Percentiles rank a stretch among this genome's conserved stretches.
Conservation (phyloP, 2,329 filamentous ascomycete genomes). For the Colletotrichum sp. region DNA sequence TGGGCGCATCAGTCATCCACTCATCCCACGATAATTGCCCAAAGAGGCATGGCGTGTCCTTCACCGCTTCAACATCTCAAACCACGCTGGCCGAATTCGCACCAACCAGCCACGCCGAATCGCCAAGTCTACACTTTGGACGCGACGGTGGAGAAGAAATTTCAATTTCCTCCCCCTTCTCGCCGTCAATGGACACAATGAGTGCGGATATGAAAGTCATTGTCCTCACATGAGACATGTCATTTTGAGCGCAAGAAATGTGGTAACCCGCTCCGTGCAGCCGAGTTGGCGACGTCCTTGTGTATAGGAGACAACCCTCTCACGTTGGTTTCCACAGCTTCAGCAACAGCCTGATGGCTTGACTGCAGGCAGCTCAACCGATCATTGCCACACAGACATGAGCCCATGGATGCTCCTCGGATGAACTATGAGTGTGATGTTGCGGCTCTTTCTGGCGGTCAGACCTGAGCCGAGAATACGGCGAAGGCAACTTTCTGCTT, state of each 20-base stretch:
- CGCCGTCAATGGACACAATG: neutral
- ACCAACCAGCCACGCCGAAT: constrained; percentile 10
- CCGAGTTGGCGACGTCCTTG: no score
- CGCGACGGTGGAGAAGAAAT: neutral
- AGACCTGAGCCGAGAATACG: constrained; percentile 7
- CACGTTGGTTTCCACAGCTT: neutral
- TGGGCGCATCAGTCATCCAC: constrained; percentile 15
- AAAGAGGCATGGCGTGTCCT: constrained; percentile 24
- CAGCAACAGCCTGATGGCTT: neutral
- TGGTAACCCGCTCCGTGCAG: neutral
- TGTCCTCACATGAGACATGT: neutral
- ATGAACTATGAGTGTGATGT: neutral
- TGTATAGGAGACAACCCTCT: neutral
- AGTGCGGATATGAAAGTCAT: neutral
- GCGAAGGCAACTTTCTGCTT: neutral
- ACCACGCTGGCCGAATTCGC: constrained; percentile 5
- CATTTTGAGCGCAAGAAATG: neutral
- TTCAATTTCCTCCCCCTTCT: neutral
- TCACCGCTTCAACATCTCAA: constrained; percentile 27
- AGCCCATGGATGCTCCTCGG: neutral
- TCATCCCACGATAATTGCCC: constrained; percentile 13
- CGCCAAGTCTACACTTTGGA: neutral
- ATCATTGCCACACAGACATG: neutral
- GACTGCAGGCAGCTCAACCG: neutral
- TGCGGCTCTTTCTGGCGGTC: constrained; percentile 12